Percentiles rank a stretch among this genome's conserved stretches.
Evolutionary conservation across 192 early-diverging fungal species (phyloP).

Genomic region (Gryganskiella cystojenkinii): DNA sequence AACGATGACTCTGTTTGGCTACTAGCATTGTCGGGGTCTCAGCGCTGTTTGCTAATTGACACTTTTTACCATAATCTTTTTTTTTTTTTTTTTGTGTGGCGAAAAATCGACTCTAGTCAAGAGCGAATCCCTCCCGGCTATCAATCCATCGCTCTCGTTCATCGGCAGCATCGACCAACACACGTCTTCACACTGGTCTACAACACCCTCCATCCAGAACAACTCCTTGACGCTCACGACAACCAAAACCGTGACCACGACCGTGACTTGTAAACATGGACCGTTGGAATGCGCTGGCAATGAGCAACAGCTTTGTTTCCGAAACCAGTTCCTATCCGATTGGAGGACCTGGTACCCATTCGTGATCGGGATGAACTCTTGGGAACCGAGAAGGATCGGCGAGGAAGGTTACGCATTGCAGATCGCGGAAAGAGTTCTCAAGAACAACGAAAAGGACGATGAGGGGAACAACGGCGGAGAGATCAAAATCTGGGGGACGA

Average conservation of each 20-base stretch:
- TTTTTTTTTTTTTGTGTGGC: neutral
- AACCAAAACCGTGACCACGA: conserved; percentile 1
- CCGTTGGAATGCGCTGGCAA: conserved; percentile 58
- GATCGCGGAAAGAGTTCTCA: conserved; percentile 11
- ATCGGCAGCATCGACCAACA: conserved; percentile 25
- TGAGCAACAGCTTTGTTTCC: conserved; percentile 63
- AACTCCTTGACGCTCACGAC: neutral
- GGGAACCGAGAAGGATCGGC: conserved; percentile 21
- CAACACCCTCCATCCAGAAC: neutral
- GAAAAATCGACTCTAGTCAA: conserved; percentile 6
- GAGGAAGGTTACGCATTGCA: conserved; percentile 22
- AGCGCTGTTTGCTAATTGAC: too few relatives aligned
- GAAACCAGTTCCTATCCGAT: conserved; percentile 35
- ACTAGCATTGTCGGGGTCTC: too few relatives aligned
- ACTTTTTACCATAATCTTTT: neutral
- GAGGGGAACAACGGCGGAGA: too few relatives aligned
- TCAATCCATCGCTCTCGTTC: conserved; percentile 28
- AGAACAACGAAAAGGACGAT: neutral
- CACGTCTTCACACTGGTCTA: neutral
- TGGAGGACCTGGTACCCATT: conserved; percentile 53
- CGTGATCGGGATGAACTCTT: conserved; percentile 53
- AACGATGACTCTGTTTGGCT: too few relatives aligned
- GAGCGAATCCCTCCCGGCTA: conserved; percentile 5
- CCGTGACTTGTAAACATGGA: conserved; percentile 54
- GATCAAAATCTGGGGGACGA: neutral